These are phyloP conservation scores for Excoecaria agallocha DNA, from an alignment of 345 rosid genomes.

Conservation along the genomic window DNA sequence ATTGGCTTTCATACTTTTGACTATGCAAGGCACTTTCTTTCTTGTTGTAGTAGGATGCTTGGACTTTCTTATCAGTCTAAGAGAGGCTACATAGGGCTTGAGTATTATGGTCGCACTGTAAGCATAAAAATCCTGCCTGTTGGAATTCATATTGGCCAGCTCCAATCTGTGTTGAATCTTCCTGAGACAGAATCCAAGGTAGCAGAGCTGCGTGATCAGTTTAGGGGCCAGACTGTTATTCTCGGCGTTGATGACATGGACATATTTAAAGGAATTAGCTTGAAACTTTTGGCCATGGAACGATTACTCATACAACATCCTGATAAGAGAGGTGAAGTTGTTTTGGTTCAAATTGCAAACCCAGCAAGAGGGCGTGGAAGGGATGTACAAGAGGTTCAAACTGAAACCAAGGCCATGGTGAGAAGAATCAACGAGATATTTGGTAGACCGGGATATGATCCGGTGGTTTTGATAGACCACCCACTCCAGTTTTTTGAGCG, in stretches of 20 bases:
- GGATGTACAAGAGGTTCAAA: constrained; percentile 77
- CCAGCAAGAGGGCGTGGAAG: constrained; percentile 94
- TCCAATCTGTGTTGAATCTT: constrained; percentile 67
- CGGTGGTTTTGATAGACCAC: constrained; percentile 65
- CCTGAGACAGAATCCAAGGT: constrained; percentile 71
- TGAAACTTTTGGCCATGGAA: constrained; percentile 94
- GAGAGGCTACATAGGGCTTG: constrained; percentile 85
- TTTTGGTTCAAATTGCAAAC: constrained; percentile 90
- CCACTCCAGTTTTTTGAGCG: constrained; percentile 86
- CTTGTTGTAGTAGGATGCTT: constrained; percentile 95
- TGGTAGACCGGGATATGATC: constrained; percentile 75
- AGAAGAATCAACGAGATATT: constrained; percentile 66
- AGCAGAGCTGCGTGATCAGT: constrained; percentile 58
- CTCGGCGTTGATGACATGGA: constrained; percentile 98
- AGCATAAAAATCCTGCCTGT: constrained; percentile 92
- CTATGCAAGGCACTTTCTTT: constrained; percentile 90
- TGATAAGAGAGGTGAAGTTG: constrained; percentile 61
- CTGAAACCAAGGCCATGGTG: constrained; percentile 69
- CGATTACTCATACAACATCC: constrained; percentile 79
- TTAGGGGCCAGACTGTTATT: constrained; percentile 58
- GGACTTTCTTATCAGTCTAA: constrained; percentile 87
- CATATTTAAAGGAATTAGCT: constrained; percentile 88
- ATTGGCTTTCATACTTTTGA: constrained; percentile 95
- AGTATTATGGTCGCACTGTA: constrained; percentile 83
- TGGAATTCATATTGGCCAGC: constrained; percentile 86